Conservation (phyloP, 2,329 filamentous ascomycete species). For the Fusarium nurragi region DNA sequence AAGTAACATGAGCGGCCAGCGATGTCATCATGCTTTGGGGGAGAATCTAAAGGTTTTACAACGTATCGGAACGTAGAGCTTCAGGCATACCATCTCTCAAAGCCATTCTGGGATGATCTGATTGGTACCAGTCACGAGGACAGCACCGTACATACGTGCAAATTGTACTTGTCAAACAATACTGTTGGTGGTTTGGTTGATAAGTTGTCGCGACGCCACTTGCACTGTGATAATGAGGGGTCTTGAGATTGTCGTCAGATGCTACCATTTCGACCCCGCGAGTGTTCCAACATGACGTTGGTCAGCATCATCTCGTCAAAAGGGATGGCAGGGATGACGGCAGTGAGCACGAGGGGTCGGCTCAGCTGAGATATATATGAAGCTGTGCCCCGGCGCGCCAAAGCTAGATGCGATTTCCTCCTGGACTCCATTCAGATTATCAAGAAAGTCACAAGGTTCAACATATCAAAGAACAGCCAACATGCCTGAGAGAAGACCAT, state of each 20-base stretch:
- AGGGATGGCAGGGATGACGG: constrained; percentile 34
- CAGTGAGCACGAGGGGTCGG: not conserved
- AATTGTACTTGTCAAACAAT: not conserved
- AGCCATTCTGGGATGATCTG: not conserved
- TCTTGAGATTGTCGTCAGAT: constrained; percentile 23
- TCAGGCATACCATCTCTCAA: not conserved
- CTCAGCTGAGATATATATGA: constrained; percentile 32
- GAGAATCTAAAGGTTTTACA: not conserved
- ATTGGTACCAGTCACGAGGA: not conserved
- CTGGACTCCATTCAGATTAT: not conserved
- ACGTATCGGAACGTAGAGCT: constrained; percentile 6
- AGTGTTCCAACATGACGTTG: constrained; percentile 39
- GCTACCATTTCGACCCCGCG: constrained; percentile 31
- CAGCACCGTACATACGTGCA: constrained; percentile 4
- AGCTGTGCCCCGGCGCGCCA: not conserved
- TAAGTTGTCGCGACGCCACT: constrained; percentile 14
- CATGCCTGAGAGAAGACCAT: constrained; percentile 30
- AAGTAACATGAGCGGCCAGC: not conserved
- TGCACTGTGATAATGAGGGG: constrained; percentile 42
- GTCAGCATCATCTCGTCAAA: constrained; percentile 36
- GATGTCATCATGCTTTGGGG: constrained; percentile 11
- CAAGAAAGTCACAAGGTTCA: not conserved
- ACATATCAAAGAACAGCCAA: not conserved
- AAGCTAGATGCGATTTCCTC: not conserved
- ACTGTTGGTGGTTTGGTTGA: fast-evolving